Conservation (phyloP, 2,329 filamentous ascomycete genomes). For the Ceratocystis cacaofunesta region DNA sequence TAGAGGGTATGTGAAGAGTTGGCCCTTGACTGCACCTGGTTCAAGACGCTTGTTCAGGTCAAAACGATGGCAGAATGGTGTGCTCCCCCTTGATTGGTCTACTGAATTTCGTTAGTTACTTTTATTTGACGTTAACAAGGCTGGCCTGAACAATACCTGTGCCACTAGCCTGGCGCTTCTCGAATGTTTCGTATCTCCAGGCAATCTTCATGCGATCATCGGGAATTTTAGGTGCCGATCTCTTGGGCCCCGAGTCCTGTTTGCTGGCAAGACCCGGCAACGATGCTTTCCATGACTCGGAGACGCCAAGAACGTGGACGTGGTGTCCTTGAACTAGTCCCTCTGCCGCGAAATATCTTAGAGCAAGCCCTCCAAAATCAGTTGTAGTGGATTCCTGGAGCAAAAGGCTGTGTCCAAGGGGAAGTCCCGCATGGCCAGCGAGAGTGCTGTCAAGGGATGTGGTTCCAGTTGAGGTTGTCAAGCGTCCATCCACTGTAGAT, state of each 20-base stretch:
- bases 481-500: constrained; percentile 74
- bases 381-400: constrained; percentile 85
- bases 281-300: constrained; percentile 67
- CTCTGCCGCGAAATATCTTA: constrained; percentile 85
- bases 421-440: constrained; percentile 72
- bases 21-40: constrained; percentile 33
- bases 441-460: constrained; percentile 71
- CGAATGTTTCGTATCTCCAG: constrained; percentile 84
- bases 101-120: background rate
- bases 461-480: constrained; percentile 83
- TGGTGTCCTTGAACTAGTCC: constrained; percentile 82
- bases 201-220: constrained; percentile 86
- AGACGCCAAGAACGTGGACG: constrained; percentile 70
- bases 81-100: constrained; percentile 18
- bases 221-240: background rate
- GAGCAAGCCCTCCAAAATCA: constrained; percentile 72
- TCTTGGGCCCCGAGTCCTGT: constrained; percentile 1
- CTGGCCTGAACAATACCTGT: constrained; percentile 41
- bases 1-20: constrained; percentile 29
- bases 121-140: background rate
- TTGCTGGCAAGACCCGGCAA: constrained; percentile 51
- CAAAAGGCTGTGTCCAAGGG: constrained; percentile 65
- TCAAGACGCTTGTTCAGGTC: constrained; percentile 52
- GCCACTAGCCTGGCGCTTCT: constrained; percentile 46
- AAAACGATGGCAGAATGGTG: constrained; percentile 56